phyloP scores from a whole-genome alignment of 805 yeast species.

The Scheffersomyces lignosus region DNA sequence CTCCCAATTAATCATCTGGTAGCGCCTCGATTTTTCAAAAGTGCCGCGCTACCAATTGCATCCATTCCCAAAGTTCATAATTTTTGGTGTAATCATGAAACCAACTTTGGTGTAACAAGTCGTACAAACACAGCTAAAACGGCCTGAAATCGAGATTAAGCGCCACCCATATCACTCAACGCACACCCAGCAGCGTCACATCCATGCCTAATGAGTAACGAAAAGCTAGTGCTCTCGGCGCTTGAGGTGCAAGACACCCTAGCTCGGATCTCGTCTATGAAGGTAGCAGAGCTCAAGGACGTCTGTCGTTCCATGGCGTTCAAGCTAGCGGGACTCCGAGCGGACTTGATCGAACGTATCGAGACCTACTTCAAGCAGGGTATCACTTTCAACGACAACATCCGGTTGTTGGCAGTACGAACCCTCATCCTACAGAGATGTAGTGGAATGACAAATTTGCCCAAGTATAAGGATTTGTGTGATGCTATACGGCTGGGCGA shows the following conservation, averaged over 20 bases:
- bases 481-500: conserved; percentile 30
- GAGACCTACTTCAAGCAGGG: conserved; percentile 46
- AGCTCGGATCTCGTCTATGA: conserved; percentile 32
- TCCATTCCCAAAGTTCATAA: too few relatives aligned
- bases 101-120: too few relatives aligned
- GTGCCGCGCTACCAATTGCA: too few relatives aligned
- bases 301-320: conserved; percentile 52
- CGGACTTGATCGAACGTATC: conserved; percentile 57
- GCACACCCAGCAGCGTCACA: too few relatives aligned
- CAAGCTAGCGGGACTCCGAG: conserved; percentile 58
- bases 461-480: conserved; percentile 32
- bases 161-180: too few relatives aligned
- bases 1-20: too few relatives aligned
- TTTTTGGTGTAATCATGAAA: too few relatives aligned
- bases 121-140: too few relatives aligned
- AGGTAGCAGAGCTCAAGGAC: conserved; percentile 53
- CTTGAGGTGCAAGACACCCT: conserved; percentile 27
- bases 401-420: conserved; percentile 46
- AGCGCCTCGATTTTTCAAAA: too few relatives aligned
- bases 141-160: too few relatives aligned
- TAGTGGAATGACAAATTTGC: conserved; percentile 35
- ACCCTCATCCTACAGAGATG: conserved; percentile 42
- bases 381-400: conserved; percentile 32
- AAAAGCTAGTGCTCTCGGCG: too few relatives aligned
- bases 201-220: too few relatives aligned